Conservation (phyloP, 176 grass and related monocot genomes). For the Oryza coarctata region DNA sequence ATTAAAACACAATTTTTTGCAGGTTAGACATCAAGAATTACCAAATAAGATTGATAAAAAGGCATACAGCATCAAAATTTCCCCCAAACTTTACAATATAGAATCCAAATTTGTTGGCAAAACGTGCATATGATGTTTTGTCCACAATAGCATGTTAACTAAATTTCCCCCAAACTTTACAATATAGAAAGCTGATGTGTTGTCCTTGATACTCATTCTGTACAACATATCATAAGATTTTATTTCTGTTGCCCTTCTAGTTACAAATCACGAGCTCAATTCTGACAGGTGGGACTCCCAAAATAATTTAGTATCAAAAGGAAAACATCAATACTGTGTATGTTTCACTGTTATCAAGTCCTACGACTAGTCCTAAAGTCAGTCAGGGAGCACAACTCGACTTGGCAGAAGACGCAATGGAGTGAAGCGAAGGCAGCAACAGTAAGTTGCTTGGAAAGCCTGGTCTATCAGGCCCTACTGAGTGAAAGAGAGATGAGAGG, state of each 20-base stretch:
- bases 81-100: constrained; percentile 15
- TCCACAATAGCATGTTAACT: not conserved
- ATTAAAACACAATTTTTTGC: constrained; percentile 4
- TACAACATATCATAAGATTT: not conserved
- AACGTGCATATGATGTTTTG: constrained; percentile 1
- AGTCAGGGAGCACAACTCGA: no score
- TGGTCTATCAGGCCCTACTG: no score
- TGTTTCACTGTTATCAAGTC: not conserved
- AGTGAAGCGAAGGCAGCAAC: no score
- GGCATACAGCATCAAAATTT: not conserved
- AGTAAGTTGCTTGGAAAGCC: no score
- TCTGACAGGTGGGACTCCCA: not conserved
- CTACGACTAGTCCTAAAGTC: no score
- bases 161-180: no score
- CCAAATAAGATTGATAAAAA: constrained; percentile 13
- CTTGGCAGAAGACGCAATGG: no score
- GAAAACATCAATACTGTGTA: constrained; percentile 1
- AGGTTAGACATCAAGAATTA: constrained; percentile 27
- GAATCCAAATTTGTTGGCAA: constrained; percentile 10
- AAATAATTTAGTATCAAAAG: constrained; percentile 5
- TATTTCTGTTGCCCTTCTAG: constrained; percentile 6
- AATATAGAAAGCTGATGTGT: not conserved
- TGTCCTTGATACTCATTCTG: constrained; percentile 2
- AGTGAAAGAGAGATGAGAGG: no score
- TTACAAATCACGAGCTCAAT: constrained; percentile 16